Percentiles rank a stretch among this genome's conserved stretches.
These are phyloP conservation scores for Iberis pinnata DNA, from an alignment of 345 rosid genomes.

Conservation along the genomic window DNA sequence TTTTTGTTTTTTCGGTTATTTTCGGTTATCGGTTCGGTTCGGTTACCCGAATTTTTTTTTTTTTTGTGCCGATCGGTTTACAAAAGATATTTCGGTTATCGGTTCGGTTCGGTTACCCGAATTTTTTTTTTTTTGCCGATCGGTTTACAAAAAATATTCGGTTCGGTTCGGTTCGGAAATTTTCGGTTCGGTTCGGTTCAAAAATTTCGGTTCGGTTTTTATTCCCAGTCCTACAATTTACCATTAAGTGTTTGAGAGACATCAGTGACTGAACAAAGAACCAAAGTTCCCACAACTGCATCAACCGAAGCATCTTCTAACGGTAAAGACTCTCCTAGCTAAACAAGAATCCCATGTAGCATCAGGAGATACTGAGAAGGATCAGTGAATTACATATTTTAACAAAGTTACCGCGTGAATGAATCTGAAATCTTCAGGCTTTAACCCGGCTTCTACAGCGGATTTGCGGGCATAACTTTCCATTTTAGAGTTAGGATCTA, in stretches of 20 bases:
- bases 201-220: too few relatives aligned
- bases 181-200: too few relatives aligned
- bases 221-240: too few relatives aligned
- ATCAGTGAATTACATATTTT: not conserved
- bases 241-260: constrained; percentile 55
- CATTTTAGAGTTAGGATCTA: constrained; percentile 76
- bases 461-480: constrained; percentile 57
- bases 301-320: constrained; percentile 66
- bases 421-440: constrained; percentile 46
- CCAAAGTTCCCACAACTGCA: constrained; percentile 79
- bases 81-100: too few relatives aligned
- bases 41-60: too few relatives aligned
- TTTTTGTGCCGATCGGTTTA: too few relatives aligned
- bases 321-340: constrained; percentile 84
- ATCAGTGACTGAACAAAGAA: constrained; percentile 71
- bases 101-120: too few relatives aligned
- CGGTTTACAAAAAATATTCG: too few relatives aligned
- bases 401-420: constrained; percentile 44
- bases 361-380: not conserved
- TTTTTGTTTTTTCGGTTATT: too few relatives aligned
- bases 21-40: too few relatives aligned
- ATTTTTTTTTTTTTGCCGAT: too few relatives aligned
- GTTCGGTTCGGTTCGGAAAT: too few relatives aligned
- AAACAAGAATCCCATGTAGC: constrained; percentile 8
- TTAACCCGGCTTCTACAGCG: constrained; percentile 59